Base-by-base conservation (phyloP, 306 rosid genomes). In the Acmispon strigosus region DNA sequence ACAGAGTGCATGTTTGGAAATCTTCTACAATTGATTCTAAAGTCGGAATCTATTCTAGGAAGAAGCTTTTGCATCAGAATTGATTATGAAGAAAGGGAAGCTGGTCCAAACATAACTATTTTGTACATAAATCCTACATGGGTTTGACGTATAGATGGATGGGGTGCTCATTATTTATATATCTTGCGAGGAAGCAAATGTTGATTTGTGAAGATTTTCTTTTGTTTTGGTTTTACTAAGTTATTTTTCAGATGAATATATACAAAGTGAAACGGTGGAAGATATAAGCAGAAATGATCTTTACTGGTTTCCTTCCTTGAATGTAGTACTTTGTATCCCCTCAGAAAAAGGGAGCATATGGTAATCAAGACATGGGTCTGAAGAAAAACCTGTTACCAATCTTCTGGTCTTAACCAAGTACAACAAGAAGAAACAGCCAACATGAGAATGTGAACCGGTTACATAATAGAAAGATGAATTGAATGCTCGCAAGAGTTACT, bases 111-210 rank as follows among this genome's bases (percentile, higher is more conserved):
- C 8, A 32, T 32, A 32, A 32, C 6, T 32, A 32, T 73, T 62
- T 63, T 89, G 88, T 86, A 81, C 72, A 88, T 82, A 85, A 8
- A 61, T 72, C 76, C 71, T 79, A 37, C 84, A 81, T 80, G 80
- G 61, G 83, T 60, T 80, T 74, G 64, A 73, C 80, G 76, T 83
- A 79, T 81, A 79, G 80, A 66, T 81, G 84, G 32, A 27, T 27
- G 4, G 77, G 59, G 76, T 77, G 66, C 27, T 69, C 29, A 78
- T 75, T 64, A 59, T 69, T 42, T 39, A 39, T 39, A 79, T 76
- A 71, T 71, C 20, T 43, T 55, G 56, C 47, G 62, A 56, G 62
- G 73, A 32, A 11, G 42, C 47, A 45, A 37, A 47, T 80, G 67
- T 32, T 65, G 70, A 62, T 52, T 58, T 70, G 80, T 44, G 76